Evolutionary conservation across 208 protist genomes (phyloP), one percentile per base, ranked within the genome.

Genomic region (Trypanosoma platydactyli): DNA sequence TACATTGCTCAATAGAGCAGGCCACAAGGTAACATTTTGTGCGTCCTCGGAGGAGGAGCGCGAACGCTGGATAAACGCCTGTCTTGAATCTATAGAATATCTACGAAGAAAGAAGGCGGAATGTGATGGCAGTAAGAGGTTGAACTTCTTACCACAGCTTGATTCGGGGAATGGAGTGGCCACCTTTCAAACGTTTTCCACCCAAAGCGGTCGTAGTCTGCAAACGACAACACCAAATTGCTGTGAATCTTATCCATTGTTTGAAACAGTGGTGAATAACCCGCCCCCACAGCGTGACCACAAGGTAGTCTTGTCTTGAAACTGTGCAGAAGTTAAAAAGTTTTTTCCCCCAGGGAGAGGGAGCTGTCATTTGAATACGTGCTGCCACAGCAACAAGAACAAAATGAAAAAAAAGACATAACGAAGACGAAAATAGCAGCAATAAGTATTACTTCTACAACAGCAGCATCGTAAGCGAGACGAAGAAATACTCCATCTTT

Each of bases 41-140:
- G 48, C 60, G 12, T 42, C n/a, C n/a, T 54, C 16, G 12, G 60
- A 65, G 25, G 48, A 55, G 55, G 60, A 65, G 48, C 13, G 48
- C 3, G 18, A 65, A 25, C 44, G 29, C 5, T 65, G 60, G 60
- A 33, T 65, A 55, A 44, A 29, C 27, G 25, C 33, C n/a, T 65
- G 42, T 41, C 35, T 65, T 33, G 48, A 52, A 1, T 54, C 27
- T 41, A 65, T 65, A 55, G 29, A 65, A 3, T 42, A 65, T 29
- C 1, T n/a, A 18, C n/a, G n/a, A 29, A 15, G 27, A 48, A 25
- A 38, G 3, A 33, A 49, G 15, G 5, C 7, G 46, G 1, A 1
- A n/a, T 3, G 5, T 33, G 40, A 61, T 25, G 22, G 13, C 1
- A 29, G 16, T 33, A 18, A 30, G 12, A 49, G 11, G 20, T 24